Evolutionary conservation across 1,284 basidiomycete genomes (phyloP), one percentile per base, ranked within the genome.

Genomic region (Puccinia horiana): DNA sequence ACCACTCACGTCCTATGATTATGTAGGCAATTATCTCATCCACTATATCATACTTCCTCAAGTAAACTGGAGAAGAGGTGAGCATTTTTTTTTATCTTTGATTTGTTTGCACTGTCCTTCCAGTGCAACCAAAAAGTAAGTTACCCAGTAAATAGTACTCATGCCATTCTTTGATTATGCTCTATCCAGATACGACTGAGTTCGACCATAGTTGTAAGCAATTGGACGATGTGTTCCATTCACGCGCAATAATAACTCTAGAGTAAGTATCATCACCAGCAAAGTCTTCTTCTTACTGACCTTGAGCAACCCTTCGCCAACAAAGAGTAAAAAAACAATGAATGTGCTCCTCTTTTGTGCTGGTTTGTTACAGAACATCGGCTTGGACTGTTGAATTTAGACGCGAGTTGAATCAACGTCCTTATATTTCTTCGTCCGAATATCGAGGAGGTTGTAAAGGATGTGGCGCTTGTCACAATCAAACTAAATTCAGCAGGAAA

Each of bases 351-450:
- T 44, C 44, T 56, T 40, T 40, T 40, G 35, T 56, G 6, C 44
- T 74, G 72, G 4, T 40, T 2, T 58, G 56, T 40, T 40, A 44
- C 49, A 81, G 79, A 16, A 63, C 79, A 37, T 32, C 79, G 9
- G 70, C 37, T 14, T 81, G 79, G 79, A 81, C 73, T 63, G 54
- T 58, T 12, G 8, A 26, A n/a, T 81, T 81, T 63, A 81, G 61
- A 63, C 35, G 23, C 8, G 44, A 70, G 16, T 52, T 81, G 69
- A 56, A 63, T 5, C 35, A 1, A 47, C 69, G 79, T 1, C 79
- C 70, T 32, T 73, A 40, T 35, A 63, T 81, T 16, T 11, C 54
- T 0, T 40, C 42, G 35, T 12, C 14, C 44, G 42, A 26, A 47
- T 14, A 61, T 26, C 40, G 16, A 11, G 8, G n/a, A 35, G 37